These are phyloP conservation scores for Cercospora zeina DNA, from an alignment of 2,329 filamentous ascomycete genomes.

Conservation along the genomic window DNA sequence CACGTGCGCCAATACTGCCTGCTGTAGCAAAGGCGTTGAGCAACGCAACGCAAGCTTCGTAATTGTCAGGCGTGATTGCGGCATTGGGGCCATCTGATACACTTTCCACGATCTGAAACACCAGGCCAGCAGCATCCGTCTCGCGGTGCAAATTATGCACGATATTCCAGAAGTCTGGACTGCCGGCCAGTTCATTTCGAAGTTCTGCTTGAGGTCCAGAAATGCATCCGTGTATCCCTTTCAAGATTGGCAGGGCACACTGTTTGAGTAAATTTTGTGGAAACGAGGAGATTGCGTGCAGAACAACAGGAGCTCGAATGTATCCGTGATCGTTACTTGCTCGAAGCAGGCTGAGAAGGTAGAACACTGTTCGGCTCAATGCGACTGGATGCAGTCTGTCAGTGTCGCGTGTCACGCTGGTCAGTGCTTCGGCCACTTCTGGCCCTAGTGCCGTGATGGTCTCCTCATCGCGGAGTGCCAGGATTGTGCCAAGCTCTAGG, in stretches of 20 bases:
- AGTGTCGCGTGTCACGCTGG: constrained; percentile 77
- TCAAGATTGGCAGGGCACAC: constrained; percentile 72
- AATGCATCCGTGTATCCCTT: constrained; percentile 78
- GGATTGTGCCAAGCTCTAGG: constrained; percentile 82
- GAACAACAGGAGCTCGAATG: constrained; percentile 83
- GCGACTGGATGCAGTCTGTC: constrained; percentile 78
- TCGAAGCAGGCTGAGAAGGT: constrained; percentile 77
- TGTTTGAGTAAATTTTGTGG: constrained; percentile 74
- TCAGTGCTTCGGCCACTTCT: constrained; percentile 75
- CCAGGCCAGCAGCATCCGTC: constrained; percentile 69
- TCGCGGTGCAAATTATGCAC: constrained; percentile 66
- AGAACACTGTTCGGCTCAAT: constrained; percentile 80
- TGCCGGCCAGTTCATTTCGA: constrained; percentile 90
- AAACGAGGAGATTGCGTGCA: constrained; percentile 89
- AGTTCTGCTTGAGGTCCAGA: constrained; percentile 69
- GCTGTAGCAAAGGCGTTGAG: constrained; percentile 88
- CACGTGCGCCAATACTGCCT: constrained; percentile 68
- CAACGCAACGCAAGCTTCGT: constrained; percentile 79
- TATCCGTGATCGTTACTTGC: constrained; percentile 89
- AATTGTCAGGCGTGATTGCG: constrained; percentile 92
- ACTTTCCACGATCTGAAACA: constrained; percentile 83
- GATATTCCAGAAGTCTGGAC: constrained; percentile 95
- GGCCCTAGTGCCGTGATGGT: constrained; percentile 74
- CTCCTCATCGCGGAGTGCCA: constrained; percentile 73
- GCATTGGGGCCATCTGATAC: constrained; percentile 72